Conservation (phyloP, 441 rosid genomes). For the Euphorbia schlechtendalii region DNA sequence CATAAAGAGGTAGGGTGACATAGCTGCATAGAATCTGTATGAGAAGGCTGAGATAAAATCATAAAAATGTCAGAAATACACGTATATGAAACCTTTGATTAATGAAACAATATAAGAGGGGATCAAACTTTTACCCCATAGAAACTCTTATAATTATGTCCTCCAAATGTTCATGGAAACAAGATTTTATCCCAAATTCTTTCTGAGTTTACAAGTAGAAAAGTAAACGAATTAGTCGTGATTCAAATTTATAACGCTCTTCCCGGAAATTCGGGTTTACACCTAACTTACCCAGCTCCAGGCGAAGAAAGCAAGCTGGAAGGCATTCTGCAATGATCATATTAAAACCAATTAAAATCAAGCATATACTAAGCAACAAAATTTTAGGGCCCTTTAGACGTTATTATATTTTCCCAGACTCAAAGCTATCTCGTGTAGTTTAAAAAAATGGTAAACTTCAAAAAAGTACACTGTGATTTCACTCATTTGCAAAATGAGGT, state of each 20-base stretch:
- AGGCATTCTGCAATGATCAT: slow-evolving; percentile 49
- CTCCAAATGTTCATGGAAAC: slow-evolving; percentile 53
- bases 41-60: slow-evolving; percentile 42
- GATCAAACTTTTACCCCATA: slow-evolving; percentile 51
- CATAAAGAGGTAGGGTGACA: slow-evolving; percentile 80
- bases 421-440: too few relatives aligned
- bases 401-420: too few relatives aligned
- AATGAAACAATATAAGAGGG: background rate
- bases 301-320: slow-evolving; percentile 73
- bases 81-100: background rate
- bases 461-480: too few relatives aligned
- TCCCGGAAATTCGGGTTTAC: too few relatives aligned
- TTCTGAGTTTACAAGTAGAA: slow-evolving; percentile 30
- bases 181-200: slow-evolving; percentile 41
- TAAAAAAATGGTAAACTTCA: too few relatives aligned
- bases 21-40: slow-evolving; percentile 78
- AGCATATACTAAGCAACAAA: background rate
- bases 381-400: too few relatives aligned
- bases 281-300: slow-evolving; percentile 65
- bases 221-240: background rate
- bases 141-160: slow-evolving; percentile 57
- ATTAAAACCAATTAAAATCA: background rate
- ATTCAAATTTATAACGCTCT: too few relatives aligned
- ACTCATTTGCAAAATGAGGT: too few relatives aligned
- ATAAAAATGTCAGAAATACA: background rate